phyloP scores from a whole-genome alignment of 2,329 filamentous ascomycete genomes.

The Exophiala viscosa region DNA sequence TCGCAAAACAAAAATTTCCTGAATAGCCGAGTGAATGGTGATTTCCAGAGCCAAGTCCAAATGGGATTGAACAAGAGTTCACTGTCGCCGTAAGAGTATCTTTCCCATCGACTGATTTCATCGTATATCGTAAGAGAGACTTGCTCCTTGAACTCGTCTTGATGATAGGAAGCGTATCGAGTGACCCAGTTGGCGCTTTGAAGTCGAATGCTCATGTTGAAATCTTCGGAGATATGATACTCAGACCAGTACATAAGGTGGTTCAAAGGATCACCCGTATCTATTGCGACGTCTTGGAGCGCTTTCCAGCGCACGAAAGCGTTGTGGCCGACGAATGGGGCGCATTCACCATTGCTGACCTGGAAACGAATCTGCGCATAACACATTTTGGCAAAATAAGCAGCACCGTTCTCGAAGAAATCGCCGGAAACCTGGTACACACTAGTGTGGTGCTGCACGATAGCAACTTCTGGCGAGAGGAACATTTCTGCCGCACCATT shows the following conservation, averaged over 20 bases:
- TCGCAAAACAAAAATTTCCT: constrained; percentile 67
- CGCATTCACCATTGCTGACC: constrained; percentile 66
- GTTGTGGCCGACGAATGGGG: constrained; percentile 75
- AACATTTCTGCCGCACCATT: constrained; percentile 68
- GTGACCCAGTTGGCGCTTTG: constrained; percentile 65
- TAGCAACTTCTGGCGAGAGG: constrained; percentile 63
- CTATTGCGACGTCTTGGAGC: constrained; percentile 55
- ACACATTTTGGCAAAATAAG: constrained; percentile 73
- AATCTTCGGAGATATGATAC: constrained; percentile 71
- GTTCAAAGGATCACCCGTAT: constrained; percentile 46
- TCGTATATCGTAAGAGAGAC: constrained; percentile 80
- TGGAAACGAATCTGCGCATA: constrained; percentile 69
- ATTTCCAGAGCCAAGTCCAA: constrained; percentile 65
- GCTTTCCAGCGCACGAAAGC: constrained; percentile 68
- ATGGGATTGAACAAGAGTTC: constrained; percentile 77
- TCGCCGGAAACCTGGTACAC: constrained; percentile 71
- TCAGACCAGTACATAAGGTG: constrained; percentile 71
- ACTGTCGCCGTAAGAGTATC: constrained; percentile 79
- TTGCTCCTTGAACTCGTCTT: constrained; percentile 70
- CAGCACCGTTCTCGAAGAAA: constrained; percentile 72
- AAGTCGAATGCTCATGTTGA: constrained; percentile 68
- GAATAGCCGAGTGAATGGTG: constrained; percentile 76
- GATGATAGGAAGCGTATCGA: constrained; percentile 66
- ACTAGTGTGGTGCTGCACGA: constrained; percentile 67
- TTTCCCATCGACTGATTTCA: constrained; percentile 78